Evolutionary conservation across 2,329 filamentous ascomycete genomes (phyloP), one percentile per base, ranked within the genome.

Genomic region (Emergomyces africanus): DNA sequence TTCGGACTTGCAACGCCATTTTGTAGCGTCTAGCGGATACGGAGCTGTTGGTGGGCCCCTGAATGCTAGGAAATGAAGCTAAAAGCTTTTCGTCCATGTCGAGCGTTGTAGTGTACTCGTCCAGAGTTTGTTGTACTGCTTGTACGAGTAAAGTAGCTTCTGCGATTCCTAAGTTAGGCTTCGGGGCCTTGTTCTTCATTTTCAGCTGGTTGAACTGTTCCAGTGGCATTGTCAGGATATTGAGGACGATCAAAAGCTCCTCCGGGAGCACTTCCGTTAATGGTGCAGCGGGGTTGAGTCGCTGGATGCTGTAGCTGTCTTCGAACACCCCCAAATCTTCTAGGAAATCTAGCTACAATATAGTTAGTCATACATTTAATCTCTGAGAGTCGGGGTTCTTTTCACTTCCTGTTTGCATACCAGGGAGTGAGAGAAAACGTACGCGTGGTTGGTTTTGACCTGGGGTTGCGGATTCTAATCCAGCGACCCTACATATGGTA

Each of bases 1-100:
- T 72, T 61, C 88, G 81, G 41, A 90, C 86, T 56, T 81, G 75
- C 25, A 84, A 67, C 0, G 88, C 88, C 83, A 88, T 87, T 49
- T 72, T 75, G 15, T 70, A 66, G 37, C 74, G 73, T 28, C 67
- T 67, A 23, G 60, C 37, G 12, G 64, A 67, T 55, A 79, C 73
- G 35, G 73, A 65, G 18, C 68, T 49, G 18, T 68, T 48, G 30
- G 62, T 66, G 62, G 69, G 70, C 64, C 60, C 69, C 67, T 63
- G 61, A 14, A 60, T 65, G 58, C 65, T 69, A 61, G 64, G 66
- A 64, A 74, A 57, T 14, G 68, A 64, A 23, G 66, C 61, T 23
- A 79, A 67, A 5, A 77, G 61, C 54, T 76, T 66, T 28, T 72
- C 60, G 62, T 85, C 81, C 44, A 81, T 72, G 25, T 77, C 72